These are phyloP conservation scores for Pogostemon cablin DNA, from an alignment of 257 asterid species.

Conservation along the genomic window DNA sequence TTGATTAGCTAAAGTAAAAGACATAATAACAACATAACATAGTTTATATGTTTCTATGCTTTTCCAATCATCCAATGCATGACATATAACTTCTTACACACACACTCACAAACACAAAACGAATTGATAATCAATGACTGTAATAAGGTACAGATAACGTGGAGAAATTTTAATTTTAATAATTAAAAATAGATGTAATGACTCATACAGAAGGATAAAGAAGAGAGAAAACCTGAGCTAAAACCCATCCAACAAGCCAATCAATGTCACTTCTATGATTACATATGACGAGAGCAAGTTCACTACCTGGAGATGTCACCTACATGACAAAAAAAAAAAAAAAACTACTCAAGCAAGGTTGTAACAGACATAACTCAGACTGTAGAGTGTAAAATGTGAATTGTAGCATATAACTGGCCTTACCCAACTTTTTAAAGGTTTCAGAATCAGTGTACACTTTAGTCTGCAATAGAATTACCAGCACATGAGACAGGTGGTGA, in stretches of 20 bases:
- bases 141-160: constrained; percentile 4
- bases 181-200: not conserved
- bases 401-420: constrained; percentile 32
- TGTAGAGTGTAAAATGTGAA: constrained; percentile 6
- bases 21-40: not conserved
- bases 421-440: constrained; percentile 73
- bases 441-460: constrained; percentile 66
- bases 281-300: constrained; percentile 78
- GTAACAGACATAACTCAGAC: not conserved
- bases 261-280: constrained; percentile 95
- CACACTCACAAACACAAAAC: not conserved
- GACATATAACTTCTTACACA: too few species aligned
- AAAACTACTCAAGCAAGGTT: constrained; percentile 22
- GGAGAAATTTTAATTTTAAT: not conserved
- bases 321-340: constrained; percentile 17
- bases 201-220: constrained; percentile 22
- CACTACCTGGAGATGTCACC: constrained; percentile 64
- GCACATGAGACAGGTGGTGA: constrained; percentile 28
- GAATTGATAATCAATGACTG: not conserved
- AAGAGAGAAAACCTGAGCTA: constrained; percentile 76
- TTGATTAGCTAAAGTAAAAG: too few species aligned
- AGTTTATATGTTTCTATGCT: constrained; percentile 8
- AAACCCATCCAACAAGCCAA: constrained; percentile 99
- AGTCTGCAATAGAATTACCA: constrained; percentile 58
- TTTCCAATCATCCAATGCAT: not conserved